A percentile compares a stretch with the other conserved stretches of the same genome.
Conservation (phyloP, 306 rosid genomes). For the Glycyrrhiza uralensis region DNA sequence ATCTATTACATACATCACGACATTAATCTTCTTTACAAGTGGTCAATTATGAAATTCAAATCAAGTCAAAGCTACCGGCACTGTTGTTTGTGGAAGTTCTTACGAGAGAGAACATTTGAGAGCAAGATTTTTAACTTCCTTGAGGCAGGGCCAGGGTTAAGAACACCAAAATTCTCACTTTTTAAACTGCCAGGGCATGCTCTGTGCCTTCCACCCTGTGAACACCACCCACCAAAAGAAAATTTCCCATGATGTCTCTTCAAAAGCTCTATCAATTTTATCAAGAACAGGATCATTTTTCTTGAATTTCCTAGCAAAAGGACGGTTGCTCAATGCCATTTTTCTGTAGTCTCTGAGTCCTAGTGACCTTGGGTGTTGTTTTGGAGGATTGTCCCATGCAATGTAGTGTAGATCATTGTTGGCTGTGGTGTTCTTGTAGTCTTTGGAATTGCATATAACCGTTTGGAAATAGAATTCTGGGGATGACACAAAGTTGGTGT, state of each 20-base stretch:
- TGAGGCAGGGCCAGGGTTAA: conserved; percentile 59
- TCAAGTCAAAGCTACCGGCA: conserved; percentile 43
- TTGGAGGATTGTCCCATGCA: conserved; percentile 91
- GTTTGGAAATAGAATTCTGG: conserved; percentile 96
- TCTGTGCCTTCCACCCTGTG: conserved; percentile 28
- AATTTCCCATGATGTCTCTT: conserved; percentile 45
- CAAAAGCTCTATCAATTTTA: conserved; percentile 69
- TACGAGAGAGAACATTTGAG: conserved; percentile 36
- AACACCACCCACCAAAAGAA: conserved; percentile 77
- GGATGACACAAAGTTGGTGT: conserved; percentile 91
- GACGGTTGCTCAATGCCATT: conserved; percentile 64
- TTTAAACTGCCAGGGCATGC: conserved; percentile 47
- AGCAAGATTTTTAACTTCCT: conserved; percentile 57
- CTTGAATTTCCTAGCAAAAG: conserved; percentile 88
- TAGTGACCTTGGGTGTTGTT: conserved; percentile 83
- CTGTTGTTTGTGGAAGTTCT: conserved; percentile 47
- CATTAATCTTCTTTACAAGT: not conserved
- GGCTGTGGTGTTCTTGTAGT: conserved; percentile 65
- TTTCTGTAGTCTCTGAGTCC: conserved; percentile 55
- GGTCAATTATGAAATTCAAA: not conserved
- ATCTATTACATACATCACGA: not conserved
- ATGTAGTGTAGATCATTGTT: conserved; percentile 89
- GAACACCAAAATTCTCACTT: conserved; percentile 49
- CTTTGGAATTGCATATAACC: conserved; percentile 65
- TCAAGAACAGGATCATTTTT: conserved; percentile 56